Conservation (phyloP, 2,329 filamentous ascomycete genomes). For the Parafenestella ontariensis region DNA sequence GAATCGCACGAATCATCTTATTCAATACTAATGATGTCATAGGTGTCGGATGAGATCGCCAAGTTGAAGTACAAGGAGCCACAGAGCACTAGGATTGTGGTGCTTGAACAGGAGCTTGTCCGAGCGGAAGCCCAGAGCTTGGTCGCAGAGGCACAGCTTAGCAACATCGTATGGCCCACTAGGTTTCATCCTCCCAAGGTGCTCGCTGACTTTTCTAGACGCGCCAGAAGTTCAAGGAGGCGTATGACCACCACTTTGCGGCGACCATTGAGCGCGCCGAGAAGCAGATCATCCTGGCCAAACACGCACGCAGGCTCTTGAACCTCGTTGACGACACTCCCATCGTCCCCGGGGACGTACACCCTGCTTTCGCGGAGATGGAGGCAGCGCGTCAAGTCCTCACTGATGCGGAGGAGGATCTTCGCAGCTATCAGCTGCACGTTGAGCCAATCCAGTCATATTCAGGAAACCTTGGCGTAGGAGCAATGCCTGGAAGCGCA, state of each 20-base stretch:
- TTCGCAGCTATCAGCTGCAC: conserved; percentile 73
- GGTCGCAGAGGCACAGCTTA: conserved; percentile 94
- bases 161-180: conserved; percentile 72
- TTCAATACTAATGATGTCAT: conserved; percentile 3
- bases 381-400: conserved; percentile 81
- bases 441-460: conserved; percentile 62
- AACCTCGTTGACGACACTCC: conserved; percentile 88
- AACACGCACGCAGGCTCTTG: conserved; percentile 84
- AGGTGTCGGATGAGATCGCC: conserved; percentile 88
- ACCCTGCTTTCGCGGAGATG: conserved; percentile 70
- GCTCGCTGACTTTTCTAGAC: conserved; percentile 64
- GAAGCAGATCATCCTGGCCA: conserved; percentile 94
- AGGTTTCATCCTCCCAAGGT: neutral
- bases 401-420: conserved; percentile 89
- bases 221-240: conserved; percentile 93
- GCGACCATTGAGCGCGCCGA: conserved; percentile 95
- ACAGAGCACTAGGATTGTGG: conserved; percentile 78
- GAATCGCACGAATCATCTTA: neutral
- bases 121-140: conserved; percentile 94
- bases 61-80: conserved; percentile 93
- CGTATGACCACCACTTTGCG: conserved; percentile 85
- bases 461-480: conserved; percentile 57
- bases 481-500: conserved; percentile 51
- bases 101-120: conserved; percentile 94
- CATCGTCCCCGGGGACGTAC: conserved; percentile 82